Evolutionary conservation across 306 rosid species (phyloP).

Genomic region (Senna tora): DNA sequence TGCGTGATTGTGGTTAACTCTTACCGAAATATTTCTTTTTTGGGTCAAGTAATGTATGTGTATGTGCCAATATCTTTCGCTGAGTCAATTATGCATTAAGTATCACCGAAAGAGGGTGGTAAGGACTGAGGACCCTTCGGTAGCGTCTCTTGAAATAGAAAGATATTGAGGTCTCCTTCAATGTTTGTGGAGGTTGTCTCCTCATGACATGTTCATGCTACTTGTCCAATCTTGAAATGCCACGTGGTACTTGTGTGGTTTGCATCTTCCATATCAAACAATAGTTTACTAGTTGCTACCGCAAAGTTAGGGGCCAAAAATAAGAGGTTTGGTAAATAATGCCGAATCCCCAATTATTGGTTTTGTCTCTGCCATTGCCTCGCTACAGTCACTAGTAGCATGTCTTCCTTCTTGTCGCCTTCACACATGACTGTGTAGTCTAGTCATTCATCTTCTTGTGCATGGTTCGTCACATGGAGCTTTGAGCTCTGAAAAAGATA

Average conservation of each 20-base stretch:
- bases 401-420: slow-evolving; percentile 37
- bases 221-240: slow-evolving; percentile 11
- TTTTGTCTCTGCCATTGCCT: slow-evolving; percentile 39
- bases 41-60: no score
- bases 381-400: slow-evolving; percentile 7
- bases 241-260: neutral
- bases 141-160: slow-evolving; percentile 11
- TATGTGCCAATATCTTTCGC: neutral
- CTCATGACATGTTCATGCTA: neutral
- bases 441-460: slow-evolving; percentile 13
- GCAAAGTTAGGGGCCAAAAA: slow-evolving; percentile 48
- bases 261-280: neutral
- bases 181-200: neutral
- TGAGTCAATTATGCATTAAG: slow-evolving; percentile 26
- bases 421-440: slow-evolving; percentile 33
- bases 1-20: neutral
- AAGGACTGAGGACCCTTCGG: neutral
- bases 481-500: neutral
- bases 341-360: slow-evolving; percentile 49
- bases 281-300: slow-evolving; percentile 24
- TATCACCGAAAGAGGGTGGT: slow-evolving; percentile 22
- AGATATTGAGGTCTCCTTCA: slow-evolving; percentile 4
- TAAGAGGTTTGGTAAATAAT: slow-evolving; percentile 51
- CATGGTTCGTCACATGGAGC: slow-evolving; percentile 8
- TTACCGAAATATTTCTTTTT: neutral